These are phyloP conservation scores for Phytopythium sindhum DNA, from an alignment of 352 stramenopile genomes.

Conservation along the genomic window DNA sequence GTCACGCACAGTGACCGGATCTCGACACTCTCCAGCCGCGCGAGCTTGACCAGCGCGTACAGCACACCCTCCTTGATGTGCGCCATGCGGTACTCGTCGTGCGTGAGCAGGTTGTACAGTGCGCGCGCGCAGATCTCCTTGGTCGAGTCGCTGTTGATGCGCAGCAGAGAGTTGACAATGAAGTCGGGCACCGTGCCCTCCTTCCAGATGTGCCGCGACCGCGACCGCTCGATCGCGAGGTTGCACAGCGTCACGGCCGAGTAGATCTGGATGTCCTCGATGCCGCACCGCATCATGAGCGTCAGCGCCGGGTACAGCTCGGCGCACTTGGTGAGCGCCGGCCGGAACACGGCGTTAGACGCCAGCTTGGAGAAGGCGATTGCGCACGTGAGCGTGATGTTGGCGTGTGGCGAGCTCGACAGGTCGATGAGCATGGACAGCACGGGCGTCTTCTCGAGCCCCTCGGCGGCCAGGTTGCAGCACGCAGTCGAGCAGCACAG, in stretches of 20 bases:
- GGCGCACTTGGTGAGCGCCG: constrained; percentile 56
- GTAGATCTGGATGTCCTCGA: constrained; percentile 88
- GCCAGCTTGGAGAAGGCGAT: constrained; percentile 79
- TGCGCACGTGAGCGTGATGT: constrained; percentile 69
- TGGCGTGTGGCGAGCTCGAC: constrained; percentile 52
- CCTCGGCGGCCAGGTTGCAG: constrained; percentile 71
- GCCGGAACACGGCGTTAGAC: constrained; percentile 47
- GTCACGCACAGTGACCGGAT: constrained; percentile 78
- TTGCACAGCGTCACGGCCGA: constrained; percentile 86
- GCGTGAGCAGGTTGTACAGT: constrained; percentile 85
- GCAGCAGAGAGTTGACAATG: constrained; percentile 86
- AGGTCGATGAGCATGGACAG: constrained; percentile 81
- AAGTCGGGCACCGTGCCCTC: constrained; percentile 86
- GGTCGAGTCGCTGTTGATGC: constrained; percentile 87
- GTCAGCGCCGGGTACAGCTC: constrained; percentile 77
- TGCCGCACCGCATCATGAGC: constrained; percentile 86
- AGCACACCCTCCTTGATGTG: constrained; percentile 87
- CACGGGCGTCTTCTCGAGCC: constrained; percentile 63
- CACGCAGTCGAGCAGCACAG: constrained; percentile 70
- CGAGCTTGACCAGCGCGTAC: constrained; percentile 87
- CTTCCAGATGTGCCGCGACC: constrained; percentile 75
- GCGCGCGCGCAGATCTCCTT: constrained; percentile 85
- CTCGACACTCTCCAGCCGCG: constrained; percentile 73
- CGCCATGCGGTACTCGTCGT: constrained; percentile 70
- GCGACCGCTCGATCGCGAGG: constrained; percentile 64